Conservation (phyloP, 2,329 filamentous ascomycete species). For the Pyrenophora graminea region DNA sequence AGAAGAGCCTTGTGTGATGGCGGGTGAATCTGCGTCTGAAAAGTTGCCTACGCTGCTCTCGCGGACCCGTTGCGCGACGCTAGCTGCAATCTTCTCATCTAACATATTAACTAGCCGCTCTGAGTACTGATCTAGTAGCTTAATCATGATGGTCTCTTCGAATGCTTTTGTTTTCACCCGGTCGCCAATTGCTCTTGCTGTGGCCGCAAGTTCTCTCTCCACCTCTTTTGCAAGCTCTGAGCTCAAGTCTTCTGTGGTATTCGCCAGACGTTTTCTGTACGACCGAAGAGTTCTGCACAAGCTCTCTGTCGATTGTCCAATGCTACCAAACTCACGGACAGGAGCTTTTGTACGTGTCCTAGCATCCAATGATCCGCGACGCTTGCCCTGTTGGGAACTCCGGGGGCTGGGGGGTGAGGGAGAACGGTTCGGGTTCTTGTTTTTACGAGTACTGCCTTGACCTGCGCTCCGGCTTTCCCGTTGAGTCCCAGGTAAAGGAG, state of each 20-base stretch:
- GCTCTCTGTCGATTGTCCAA: conserved; percentile 56
- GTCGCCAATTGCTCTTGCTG: conserved; percentile 51
- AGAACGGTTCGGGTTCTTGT: conserved; percentile 46
- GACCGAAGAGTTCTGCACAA: conserved; percentile 61
- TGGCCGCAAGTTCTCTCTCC: conserved; percentile 60
- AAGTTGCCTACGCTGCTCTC: conserved; percentile 40
- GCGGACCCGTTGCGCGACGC: conserved; percentile 43
- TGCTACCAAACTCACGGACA: conserved; percentile 40
- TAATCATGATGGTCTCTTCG: conserved; percentile 53
- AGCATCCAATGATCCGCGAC: conserved; percentile 56
- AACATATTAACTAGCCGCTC: conserved; percentile 72
- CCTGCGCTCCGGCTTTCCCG: conserved; percentile 29
- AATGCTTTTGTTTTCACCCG: conserved; percentile 46
- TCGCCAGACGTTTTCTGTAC: conserved; percentile 62
- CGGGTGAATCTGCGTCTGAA: conserved; percentile 22
- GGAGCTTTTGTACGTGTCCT: conserved; percentile 53
- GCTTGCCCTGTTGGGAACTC: conserved; percentile 43
- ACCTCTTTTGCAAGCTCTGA: conserved; percentile 57
- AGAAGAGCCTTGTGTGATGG: conserved; percentile 10
- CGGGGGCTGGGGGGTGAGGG: conserved; percentile 49
- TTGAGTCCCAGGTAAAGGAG: conserved; percentile 35
- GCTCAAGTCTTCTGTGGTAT: conserved; percentile 52
- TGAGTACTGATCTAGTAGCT: conserved; percentile 74
- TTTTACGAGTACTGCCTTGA: conserved; percentile 31
- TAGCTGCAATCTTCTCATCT: conserved; percentile 67